These are phyloP conservation scores for Singerocomus inundabilis DNA, from an alignment of 1,284 basidiomycete genomes.

Conservation along the genomic window DNA sequence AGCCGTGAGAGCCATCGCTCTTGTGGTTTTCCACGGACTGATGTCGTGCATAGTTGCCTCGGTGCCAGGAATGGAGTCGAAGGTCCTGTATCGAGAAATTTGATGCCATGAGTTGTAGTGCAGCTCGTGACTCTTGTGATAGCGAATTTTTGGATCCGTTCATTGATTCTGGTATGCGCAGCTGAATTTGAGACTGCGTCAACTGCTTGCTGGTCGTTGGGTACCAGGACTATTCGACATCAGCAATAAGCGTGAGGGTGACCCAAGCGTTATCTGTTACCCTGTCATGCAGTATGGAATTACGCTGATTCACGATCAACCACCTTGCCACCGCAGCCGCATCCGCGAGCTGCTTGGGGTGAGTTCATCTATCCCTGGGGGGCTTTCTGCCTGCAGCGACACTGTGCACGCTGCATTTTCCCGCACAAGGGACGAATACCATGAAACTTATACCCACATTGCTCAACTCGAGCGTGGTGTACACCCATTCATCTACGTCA, in stretches of 20 bases:
- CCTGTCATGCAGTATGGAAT: slow-evolving; percentile 41
- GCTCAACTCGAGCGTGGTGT: slow-evolving; percentile 70
- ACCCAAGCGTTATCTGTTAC: slow-evolving; percentile 44
- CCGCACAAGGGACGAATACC: slow-evolving; percentile 39
- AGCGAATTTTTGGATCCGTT: slow-evolving; percentile 34
- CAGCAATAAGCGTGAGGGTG: slow-evolving; percentile 51
- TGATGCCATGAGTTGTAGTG: slow-evolving; percentile 51
- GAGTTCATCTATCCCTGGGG: slow-evolving; percentile 39
- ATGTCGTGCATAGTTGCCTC: slow-evolving; percentile 34
- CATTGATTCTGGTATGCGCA: slow-evolving; percentile 33
- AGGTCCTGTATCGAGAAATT: slow-evolving; percentile 45
- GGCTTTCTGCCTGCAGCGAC: slow-evolving; percentile 49
- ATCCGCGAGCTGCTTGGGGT: slow-evolving; percentile 58
- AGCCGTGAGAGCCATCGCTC: slow-evolving; percentile 32
- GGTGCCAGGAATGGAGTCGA: slow-evolving; percentile 47
- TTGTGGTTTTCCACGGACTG: neutral
- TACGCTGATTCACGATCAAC: slow-evolving; percentile 32
- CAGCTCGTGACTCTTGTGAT: slow-evolving; percentile 49
- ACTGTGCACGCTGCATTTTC: slow-evolving; percentile 44
- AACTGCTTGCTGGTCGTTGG: neutral
- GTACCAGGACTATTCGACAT: slow-evolving; percentile 55
- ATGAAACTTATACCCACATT: slow-evolving; percentile 53
- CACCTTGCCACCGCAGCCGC: slow-evolving; percentile 49
- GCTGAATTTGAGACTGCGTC: too few relatives aligned
- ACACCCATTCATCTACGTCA: slow-evolving; percentile 69